Evolutionary conservation across 176 grass and related monocot species (phyloP), one percentile per base, ranked within the genome.

Genomic region (Oryza glumipatula): DNA sequence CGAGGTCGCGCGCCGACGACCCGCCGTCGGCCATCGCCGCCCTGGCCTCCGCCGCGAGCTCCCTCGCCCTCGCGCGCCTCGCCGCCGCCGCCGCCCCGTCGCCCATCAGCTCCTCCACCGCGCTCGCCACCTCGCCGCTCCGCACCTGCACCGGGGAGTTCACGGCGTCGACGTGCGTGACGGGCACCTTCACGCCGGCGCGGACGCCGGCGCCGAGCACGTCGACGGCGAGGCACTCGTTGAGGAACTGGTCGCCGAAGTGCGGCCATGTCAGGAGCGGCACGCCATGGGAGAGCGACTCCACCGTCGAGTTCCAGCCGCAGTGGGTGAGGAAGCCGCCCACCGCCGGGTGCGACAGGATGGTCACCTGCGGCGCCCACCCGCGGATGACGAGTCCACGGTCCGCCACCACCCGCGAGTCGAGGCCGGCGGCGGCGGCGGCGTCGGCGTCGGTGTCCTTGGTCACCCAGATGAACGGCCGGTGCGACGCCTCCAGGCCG

Each of bases 201-300:
- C 86, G 76, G 51, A 91, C 82, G n/a, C 89, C 91, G 32, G 81
- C 32, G 14, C 74, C 64, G 70, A 90, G 70, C 67, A 97, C 92
- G 39, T 97, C 88, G 0, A 90, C 90, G 24, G 73, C 46, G 30
- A 97, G 75, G 77, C 56, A 75, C 80, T 97, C 94, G 78, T 82
- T 94, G 11, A 91, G 54, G 82, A 97, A 94, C 73, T 97, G 91
- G 67, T 97, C 91, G 14, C 66, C 70, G 41, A 94, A 90, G 3
- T 84, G 84, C 69, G 94, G 94, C 91, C 91, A 97, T 0, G 91
- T 94, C 43, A 97, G 49, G n/a, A 94, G 72, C 15, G 91, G 91
- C 63, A 94, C 82, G 41, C 91, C 89, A 17, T 88, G 15, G 11
- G 83, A 80, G 60, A 93, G 17, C 2, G 81, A 84, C 56, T 95